Percentiles rank a stretch among this genome's conserved stretches.
These are phyloP conservation scores for Hura crepitans DNA, from an alignment of 441 rosid genomes.

Conservation along the genomic window DNA sequence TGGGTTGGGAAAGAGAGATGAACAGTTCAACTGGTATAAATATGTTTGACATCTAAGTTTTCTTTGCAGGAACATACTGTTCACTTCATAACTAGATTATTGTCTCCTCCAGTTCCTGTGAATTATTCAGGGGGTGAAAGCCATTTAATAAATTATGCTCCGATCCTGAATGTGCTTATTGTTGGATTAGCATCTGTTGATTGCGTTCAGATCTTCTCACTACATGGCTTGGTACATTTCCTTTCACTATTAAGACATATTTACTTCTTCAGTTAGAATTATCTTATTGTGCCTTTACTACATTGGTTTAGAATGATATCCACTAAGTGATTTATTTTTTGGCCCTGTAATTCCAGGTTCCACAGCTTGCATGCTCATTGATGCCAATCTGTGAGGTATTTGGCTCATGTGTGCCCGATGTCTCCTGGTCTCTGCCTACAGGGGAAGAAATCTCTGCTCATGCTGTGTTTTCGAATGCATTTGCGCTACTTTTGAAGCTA, in stretches of 20 bases:
- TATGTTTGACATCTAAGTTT: not conserved
- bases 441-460: constrained; percentile 85
- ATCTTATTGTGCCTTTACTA: not conserved
- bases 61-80: constrained; percentile 76
- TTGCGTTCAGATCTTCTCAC: constrained; percentile 81
- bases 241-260: constrained; percentile 7
- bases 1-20: too few relatives aligned
- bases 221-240: constrained; percentile 81
- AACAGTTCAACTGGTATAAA: not conserved
- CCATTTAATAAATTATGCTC: constrained; percentile 75
- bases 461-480: constrained; percentile 90
- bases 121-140: constrained; percentile 65
- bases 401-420: constrained; percentile 70
- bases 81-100: constrained; percentile 67
- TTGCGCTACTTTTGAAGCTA: constrained; percentile 77
- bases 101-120: constrained; percentile 75
- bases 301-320: not conserved
- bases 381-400: constrained; percentile 97
- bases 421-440: constrained; percentile 69
- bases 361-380: constrained; percentile 82
- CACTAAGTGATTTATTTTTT: constrained; percentile 10
- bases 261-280: not conserved
- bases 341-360: constrained; percentile 49
- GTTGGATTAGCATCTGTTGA: constrained; percentile 87
- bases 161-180: constrained; percentile 81